Evolutionary conservation across 495 filamentous ascomycete genomes (phyloP).

Genomic region (Stereocaulon alpinum): DNA sequence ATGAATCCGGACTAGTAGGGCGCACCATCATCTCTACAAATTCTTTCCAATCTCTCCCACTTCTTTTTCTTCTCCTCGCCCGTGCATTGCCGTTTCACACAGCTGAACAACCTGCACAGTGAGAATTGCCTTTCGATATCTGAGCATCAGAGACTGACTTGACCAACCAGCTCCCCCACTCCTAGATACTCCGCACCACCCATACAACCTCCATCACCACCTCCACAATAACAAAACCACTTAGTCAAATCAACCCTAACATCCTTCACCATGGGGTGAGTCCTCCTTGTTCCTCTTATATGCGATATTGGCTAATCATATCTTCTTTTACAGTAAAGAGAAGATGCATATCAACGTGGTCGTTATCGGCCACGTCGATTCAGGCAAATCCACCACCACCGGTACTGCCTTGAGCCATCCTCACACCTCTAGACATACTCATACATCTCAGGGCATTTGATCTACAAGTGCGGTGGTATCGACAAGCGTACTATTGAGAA

Average conservation of each 20-base stretch:
- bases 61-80: conserved; percentile 4
- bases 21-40: not conserved
- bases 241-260: not conserved
- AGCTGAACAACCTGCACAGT: conserved; percentile 11
- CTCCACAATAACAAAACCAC: not conserved
- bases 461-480: conserved; percentile 99
- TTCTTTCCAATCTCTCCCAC: conserved; percentile 1
- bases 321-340: conserved; percentile 55
- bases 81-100: conserved; percentile 2
- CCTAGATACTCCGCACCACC: not conserved
- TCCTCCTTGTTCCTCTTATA: not conserved
- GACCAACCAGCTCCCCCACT: not conserved
- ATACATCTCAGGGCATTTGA: conserved; percentile 62
- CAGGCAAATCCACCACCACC: conserved; percentile 97
- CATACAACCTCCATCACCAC: too few species aligned
- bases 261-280: conserved; percentile 4
- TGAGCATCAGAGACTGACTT: not conserved
- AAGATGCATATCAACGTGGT: conserved; percentile 93
- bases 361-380: conserved; percentile 91
- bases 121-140: not conserved
- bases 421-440: conserved; percentile 26
- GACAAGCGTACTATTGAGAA: conserved; percentile 99
- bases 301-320: not conserved
- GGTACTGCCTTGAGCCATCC: conserved; percentile 38
- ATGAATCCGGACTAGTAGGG: not conserved